These are phyloP conservation scores for Trichoderma gamsii DNA, from an alignment of 495 filamentous ascomycete genomes.

Conservation along the genomic window DNA sequence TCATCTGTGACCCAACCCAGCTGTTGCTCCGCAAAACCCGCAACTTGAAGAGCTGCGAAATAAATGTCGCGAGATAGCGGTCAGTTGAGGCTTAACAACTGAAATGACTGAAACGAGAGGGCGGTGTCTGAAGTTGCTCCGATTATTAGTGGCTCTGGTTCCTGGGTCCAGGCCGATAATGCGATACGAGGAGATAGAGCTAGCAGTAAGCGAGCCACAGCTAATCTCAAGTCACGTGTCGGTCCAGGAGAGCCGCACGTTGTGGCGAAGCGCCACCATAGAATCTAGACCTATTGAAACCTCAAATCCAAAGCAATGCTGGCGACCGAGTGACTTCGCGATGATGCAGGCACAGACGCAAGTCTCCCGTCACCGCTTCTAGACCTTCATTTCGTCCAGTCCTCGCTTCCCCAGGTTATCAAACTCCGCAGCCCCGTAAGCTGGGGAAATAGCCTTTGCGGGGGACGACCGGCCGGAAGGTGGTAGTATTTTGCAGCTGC, in stretches of 20 bases:
- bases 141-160: background rate
- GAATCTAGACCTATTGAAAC: background rate
- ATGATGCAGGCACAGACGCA: background rate
- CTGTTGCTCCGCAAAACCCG: too few species aligned
- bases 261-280: background rate
- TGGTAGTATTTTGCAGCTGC: background rate
- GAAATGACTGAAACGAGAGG: too few species aligned
- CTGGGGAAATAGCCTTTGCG: slow-evolving; percentile 11
- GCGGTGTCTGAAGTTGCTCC: too few species aligned
- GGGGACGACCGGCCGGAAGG: background rate
- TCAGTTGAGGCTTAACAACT: too few species aligned
- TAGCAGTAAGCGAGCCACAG: background rate
- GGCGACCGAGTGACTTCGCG: background rate
- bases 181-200: background rate
- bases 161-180: background rate
- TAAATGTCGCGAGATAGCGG: too few species aligned
- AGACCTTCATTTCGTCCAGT: background rate
- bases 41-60: too few species aligned
- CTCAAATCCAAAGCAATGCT: background rate
- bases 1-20: too few species aligned
- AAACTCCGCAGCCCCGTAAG: background rate
- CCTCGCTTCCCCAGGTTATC: background rate
- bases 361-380: background rate
- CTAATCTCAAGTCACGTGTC: background rate
- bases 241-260: background rate